phyloP scores from a whole-genome alignment of 345 rosid species.

The Salix viminalis region DNA sequence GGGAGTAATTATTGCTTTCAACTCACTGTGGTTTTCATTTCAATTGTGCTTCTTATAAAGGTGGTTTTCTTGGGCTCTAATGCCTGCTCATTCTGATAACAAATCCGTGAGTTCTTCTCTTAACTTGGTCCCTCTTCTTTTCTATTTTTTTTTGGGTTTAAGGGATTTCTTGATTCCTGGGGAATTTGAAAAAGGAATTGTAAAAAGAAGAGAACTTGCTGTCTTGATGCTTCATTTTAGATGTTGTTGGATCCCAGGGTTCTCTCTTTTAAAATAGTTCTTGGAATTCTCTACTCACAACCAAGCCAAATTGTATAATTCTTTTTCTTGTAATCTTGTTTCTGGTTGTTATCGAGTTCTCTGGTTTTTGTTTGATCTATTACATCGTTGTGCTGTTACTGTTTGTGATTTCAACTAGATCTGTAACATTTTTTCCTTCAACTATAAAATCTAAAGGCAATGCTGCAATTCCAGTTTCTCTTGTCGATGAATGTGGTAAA shows the following conservation, averaged over 20 bases:
- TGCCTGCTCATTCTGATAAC: constrained; percentile 19
- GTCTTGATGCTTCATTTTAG: not conserved
- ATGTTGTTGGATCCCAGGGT: not conserved
- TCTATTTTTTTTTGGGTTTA: not conserved
- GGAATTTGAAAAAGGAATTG: not conserved
- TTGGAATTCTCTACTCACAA: not conserved
- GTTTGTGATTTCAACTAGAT: constrained; percentile 23
- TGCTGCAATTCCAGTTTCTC: constrained; percentile 6
- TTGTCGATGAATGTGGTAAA: not conserved
- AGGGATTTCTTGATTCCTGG: constrained; percentile 5
- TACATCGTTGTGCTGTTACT: not conserved
- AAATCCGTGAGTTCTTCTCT: constrained; percentile 35
- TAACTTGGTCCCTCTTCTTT: not conserved
- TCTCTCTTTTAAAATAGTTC: not conserved
- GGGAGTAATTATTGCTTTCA: not conserved
- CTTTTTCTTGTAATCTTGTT: not conserved
- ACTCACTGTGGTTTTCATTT: not conserved
- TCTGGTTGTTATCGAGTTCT: not conserved
- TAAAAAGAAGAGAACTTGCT: constrained; percentile 8
- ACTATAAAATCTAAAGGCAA: constrained; percentile 5
- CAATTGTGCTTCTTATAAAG: not conserved
- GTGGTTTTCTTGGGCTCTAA: constrained; percentile 13
- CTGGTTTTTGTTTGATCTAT: constrained; percentile 4
- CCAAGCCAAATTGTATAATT: not conserved
- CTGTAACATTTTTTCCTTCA: constrained; percentile 17